phyloP scores from a whole-genome alignment of 306 rosid species.

The Datisca glomerata region DNA sequence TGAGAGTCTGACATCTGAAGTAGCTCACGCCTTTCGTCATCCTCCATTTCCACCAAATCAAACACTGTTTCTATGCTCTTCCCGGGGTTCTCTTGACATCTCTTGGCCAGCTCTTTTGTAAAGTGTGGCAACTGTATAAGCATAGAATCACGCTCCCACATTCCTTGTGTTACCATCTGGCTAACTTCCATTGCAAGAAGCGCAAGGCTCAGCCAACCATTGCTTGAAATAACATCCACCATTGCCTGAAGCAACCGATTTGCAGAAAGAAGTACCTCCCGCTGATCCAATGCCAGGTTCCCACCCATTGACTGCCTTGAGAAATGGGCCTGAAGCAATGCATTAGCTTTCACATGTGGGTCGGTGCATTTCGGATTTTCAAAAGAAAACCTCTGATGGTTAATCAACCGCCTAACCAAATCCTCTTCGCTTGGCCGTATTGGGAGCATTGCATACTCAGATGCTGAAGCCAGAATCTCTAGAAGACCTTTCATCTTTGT shows the following conservation, averaged over 20 bases:
- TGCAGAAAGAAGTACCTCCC: conserved; percentile 76
- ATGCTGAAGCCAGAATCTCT: conserved; percentile 75
- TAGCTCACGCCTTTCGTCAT: conserved; percentile 62
- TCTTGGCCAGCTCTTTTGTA: conserved; percentile 78
- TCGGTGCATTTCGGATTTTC: conserved; percentile 70
- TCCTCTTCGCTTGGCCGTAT: conserved; percentile 94
- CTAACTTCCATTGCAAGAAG: conserved; percentile 90
- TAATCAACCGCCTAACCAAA: conserved; percentile 59
- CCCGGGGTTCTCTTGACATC: conserved; percentile 60
- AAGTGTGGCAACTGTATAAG: conserved; percentile 87
- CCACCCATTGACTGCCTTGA: conserved; percentile 77
- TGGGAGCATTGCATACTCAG: conserved; percentile 80
- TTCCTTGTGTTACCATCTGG: conserved; percentile 93
- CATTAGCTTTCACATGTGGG: conserved; percentile 80
- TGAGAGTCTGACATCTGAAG: conserved; percentile 69
- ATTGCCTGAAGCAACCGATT: conserved; percentile 80
- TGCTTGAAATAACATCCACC: conserved; percentile 90
- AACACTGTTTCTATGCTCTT: conserved; percentile 65
- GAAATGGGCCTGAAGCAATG: conserved; percentile 89
- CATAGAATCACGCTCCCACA: conserved; percentile 94
- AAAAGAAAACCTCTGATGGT: conserved; percentile 85
- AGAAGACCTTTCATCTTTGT: conserved; percentile 90
- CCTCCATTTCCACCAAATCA: conserved; percentile 89
- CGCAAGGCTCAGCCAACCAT: conserved; percentile 79
- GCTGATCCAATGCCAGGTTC: conserved; percentile 73